Percentiles rank a stretch among this genome's conserved stretches.
phyloP scores from a whole-genome alignment of 352 stramenopile genomes.

The Pythium grandisporangium region DNA sequence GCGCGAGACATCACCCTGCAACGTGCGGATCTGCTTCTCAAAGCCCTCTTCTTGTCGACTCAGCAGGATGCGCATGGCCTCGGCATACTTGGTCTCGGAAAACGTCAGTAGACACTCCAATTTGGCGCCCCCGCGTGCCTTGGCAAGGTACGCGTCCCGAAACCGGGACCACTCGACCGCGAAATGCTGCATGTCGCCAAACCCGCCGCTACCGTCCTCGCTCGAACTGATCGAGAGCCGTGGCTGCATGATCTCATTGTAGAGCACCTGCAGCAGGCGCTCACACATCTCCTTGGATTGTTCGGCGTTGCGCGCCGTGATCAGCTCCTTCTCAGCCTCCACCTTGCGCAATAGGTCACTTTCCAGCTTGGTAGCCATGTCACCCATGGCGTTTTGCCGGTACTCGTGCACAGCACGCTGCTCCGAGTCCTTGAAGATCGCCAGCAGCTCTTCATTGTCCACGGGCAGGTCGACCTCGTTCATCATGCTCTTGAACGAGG shows the following conservation, averaged over 20 bases:
- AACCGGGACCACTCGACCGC: slow-evolving; percentile 58
- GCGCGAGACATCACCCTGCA: slow-evolving; percentile 63
- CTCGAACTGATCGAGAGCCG: slow-evolving; percentile 37
- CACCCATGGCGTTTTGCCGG: slow-evolving; percentile 50
- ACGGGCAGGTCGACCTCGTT: slow-evolving; percentile 52
- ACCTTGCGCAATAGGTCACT: slow-evolving; percentile 55
- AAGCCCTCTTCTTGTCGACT: slow-evolving; percentile 78
- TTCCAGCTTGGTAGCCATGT: slow-evolving; percentile 56
- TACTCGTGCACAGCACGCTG: slow-evolving; percentile 45
- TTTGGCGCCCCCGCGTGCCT: slow-evolving; percentile 63
- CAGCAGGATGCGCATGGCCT: slow-evolving; percentile 76
- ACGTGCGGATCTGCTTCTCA: slow-evolving; percentile 73
- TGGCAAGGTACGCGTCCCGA: slow-evolving; percentile 60
- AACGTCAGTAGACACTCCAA: slow-evolving; percentile 68
- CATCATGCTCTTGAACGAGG: slow-evolving; percentile 56
- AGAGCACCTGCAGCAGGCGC: slow-evolving; percentile 67
- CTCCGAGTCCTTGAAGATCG: slow-evolving; percentile 48
- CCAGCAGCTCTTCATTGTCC: slow-evolving; percentile 53
- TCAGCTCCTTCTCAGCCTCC: slow-evolving; percentile 45
- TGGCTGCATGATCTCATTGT: slow-evolving; percentile 72
- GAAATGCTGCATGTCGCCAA: slow-evolving; percentile 78
- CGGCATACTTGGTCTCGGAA: slow-evolving; percentile 69
- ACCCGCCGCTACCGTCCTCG: slow-evolving; percentile 51
- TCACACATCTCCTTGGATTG: slow-evolving; percentile 78
- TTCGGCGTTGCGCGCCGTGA: slow-evolving; percentile 32